Base-by-base conservation (phyloP, 2,329 filamentous ascomycete species). In the Aspergillus fumigatus region DNA sequence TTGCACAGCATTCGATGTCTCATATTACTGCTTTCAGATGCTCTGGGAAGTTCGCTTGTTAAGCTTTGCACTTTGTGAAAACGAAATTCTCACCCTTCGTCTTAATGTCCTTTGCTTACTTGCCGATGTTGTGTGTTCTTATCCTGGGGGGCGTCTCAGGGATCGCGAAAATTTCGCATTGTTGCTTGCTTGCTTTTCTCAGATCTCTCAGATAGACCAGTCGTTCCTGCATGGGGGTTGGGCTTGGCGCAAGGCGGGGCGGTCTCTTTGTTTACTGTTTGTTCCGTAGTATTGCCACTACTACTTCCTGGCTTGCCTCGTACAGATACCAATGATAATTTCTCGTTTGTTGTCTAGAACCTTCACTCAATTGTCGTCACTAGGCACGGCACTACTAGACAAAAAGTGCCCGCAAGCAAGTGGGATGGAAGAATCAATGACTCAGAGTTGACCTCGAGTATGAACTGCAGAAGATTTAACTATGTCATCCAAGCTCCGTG, bases 291-390 rank as follows among this genome's bases (percentile, higher is more conserved):
- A 35, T 35, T 35, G 32, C 32, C 32, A 17, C 32, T 5, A 5
- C 32, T 35, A 50, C 40, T 26, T 41, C 50, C 21, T 52, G 25
- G 19, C 23, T 51, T 21, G n/a, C 14, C 35, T 23, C 17, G 8
- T 41, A 51, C 48, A 51, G 47, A n/a, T 51, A 41, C 14, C 48
- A 11, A 51, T 57, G 52, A 11, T 38, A 38, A 3, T 38, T 38
- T 14, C 32, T 38, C 14, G 17, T 38, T 17, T 17, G 14, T 38
- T 17, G 32, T 38, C 32, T 17, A 38, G 14, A 38, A 17, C 2
- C 5, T 38, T n/a, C 7, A 38, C 2, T 7, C 14, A 17, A 17
- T 7, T 38, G 5, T 17, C 5, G 7, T 7, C 32, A 17, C 14
- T 38, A 38, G 32, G 2, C 7, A 38, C 14, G 14, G 14, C 6